phyloP scores from a whole-genome alignment of 257 asterid species.

The Coffea eugenioides region DNA sequence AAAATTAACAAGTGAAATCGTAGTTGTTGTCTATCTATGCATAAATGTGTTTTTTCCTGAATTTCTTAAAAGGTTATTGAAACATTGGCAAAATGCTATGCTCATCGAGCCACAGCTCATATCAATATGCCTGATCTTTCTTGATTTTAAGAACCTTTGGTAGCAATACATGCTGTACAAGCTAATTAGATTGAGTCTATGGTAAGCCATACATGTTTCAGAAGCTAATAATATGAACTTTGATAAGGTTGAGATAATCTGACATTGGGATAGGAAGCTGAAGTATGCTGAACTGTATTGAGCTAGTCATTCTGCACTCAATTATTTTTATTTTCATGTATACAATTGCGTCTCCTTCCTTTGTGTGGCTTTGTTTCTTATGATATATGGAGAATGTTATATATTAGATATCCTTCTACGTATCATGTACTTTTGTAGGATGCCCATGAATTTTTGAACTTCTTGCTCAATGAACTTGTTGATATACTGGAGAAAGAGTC shows the following conservation, averaged over 20 bases:
- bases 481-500: slow-evolving; percentile 88
- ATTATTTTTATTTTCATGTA: neutral
- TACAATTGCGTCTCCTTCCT: neutral
- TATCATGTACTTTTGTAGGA: slow-evolving; percentile 40
- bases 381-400: neutral
- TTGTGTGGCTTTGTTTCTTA: neutral
- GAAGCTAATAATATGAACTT: too few relatives aligned
- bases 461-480: slow-evolving; percentile 77
- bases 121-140: neutral
- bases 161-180: neutral
- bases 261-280: neutral
- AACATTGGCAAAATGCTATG: neutral
- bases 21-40: too few relatives aligned
- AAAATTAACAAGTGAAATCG: neutral
- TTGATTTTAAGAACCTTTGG: neutral
- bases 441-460: slow-evolving; percentile 90
- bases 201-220: neutral
- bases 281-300: neutral
- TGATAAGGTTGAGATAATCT: neutral
- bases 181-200: neutral
- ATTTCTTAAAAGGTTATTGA: neutral
- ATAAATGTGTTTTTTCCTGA: neutral
- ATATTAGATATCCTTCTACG: too few relatives aligned
- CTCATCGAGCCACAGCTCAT: neutral
- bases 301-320: neutral